Evolutionary conservation across 208 protist genomes (phyloP).

Genomic region (Leishmania martiniquensis): DNA sequence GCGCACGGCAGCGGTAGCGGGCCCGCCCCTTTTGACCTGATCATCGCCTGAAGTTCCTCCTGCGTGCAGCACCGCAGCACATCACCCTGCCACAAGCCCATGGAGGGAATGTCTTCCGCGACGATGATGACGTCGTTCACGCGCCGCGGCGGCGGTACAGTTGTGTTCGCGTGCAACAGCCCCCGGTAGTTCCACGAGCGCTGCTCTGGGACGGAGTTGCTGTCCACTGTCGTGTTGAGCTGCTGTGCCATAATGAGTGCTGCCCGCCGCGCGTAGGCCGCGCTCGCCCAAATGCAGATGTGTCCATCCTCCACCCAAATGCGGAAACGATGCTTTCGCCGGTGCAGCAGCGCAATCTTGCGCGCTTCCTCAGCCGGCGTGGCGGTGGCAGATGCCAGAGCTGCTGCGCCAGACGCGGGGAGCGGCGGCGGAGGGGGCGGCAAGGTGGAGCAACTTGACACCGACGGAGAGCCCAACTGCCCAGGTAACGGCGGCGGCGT

Average conservation of each 20-base stretch:
- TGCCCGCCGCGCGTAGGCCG: slow-evolving; percentile 71
- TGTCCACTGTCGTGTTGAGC: slow-evolving; percentile 67
- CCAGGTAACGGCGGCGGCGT: slow-evolving; percentile 16
- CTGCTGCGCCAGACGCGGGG: background rate
- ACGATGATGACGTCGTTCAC: slow-evolving; percentile 70
- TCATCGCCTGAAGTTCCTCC: slow-evolving; percentile 37
- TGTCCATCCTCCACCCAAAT: slow-evolving; percentile 80
- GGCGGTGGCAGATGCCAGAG: background rate
- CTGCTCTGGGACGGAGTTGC: slow-evolving; percentile 51
- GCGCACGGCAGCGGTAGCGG: slow-evolving; percentile 33
- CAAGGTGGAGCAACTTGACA: slow-evolving; percentile 3
- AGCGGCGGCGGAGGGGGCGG: slow-evolving; percentile 4
- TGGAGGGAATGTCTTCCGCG: slow-evolving; percentile 52
- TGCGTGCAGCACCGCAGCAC: slow-evolving; percentile 71
- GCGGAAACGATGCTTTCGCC: slow-evolving; percentile 67
- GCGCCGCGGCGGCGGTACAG: slow-evolving; percentile 42
- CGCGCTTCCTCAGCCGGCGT: slow-evolving; percentile 12
- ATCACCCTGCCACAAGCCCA: slow-evolving; percentile 72
- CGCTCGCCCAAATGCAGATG: slow-evolving; percentile 72
- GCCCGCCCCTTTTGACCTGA: slow-evolving; percentile 4
- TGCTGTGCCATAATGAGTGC: slow-evolving; percentile 75
- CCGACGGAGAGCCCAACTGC: background rate
- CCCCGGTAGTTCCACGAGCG: slow-evolving; percentile 69
- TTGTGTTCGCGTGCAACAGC: slow-evolving; percentile 46
- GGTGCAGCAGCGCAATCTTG: slow-evolving; percentile 30